Evolutionary conservation across 345 rosid genomes (phyloP).

Genomic region (Eucalyptus melliodora): DNA sequence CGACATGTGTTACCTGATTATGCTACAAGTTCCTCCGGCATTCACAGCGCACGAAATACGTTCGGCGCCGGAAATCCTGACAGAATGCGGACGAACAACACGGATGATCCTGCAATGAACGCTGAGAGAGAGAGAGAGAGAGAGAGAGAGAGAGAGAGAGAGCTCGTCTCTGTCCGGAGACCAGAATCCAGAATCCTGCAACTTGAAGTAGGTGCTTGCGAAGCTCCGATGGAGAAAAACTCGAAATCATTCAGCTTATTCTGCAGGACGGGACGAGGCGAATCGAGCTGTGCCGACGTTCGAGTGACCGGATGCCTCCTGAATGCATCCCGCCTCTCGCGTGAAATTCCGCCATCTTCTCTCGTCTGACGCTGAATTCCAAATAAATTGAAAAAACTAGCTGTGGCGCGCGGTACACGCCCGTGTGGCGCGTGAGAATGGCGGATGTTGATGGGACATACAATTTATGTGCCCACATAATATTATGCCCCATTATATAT

Average conservation of each 20-base stretch:
- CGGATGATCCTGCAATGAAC: neutral
- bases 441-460: neutral
- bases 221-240: neutral
- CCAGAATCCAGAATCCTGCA: neutral
- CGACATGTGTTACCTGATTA: neutral
- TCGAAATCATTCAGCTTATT: neutral
- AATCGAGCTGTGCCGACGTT: neutral
- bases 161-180: neutral
- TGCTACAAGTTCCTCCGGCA: neutral
- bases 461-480: neutral
- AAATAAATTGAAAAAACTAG: neutral
- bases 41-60: neutral
- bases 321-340: neutral
- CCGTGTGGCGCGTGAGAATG: neutral
- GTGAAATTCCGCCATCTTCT: neutral
- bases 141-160: neutral
- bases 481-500: neutral
- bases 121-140: neutral
- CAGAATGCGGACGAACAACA: neutral
- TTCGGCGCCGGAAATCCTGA: neutral
- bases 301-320: neutral
- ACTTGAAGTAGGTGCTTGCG: neutral
- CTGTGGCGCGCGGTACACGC: neutral
- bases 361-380: neutral
- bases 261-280: neutral